Base-by-base conservation (phyloP, 176 grass and related monocot species). In the Zoysia japonica region DNA sequence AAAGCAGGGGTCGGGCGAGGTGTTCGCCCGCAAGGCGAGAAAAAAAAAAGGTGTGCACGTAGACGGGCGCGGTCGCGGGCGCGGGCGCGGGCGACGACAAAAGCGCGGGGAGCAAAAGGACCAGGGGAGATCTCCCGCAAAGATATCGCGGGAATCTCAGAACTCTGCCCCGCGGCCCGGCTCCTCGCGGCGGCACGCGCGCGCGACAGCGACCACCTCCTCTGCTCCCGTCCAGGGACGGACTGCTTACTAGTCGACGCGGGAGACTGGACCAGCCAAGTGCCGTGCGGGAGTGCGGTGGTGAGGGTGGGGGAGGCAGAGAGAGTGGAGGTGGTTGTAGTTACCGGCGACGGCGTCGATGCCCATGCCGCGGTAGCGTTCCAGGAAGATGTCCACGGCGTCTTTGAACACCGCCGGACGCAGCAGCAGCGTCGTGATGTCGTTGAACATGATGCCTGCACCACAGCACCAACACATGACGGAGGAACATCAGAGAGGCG, bases 381-480 rank as follows among this genome's bases (percentile, higher is more conserved):
- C 92, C 11, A 97, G 85, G 83, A 97, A 97, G 65, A 97, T 82
- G 82, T 97, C 92, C 5, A 89, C 62, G 54, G 89, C 90, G 83
- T 97, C 89, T 84, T 89, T 97, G 95, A 97, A 97, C 43, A 87
- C 95, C 7, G 64, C 66, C 2, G 92, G 92, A 13, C 69, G 71
- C 52, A 94, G 95, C 81, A 97, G 92, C 78, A 97, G 88, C 37
- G 95, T 88, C 5, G 95, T 97, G 83, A 97, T 97, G 87, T 97
- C 95, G 86, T 97, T 87, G 88, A 97, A 97, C 95, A 97, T 97
- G 83, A 97, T 97, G 80, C 92, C 95, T 97, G 85, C 49, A 57
- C 11, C 49, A 10, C 47, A 12, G 17, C 6, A 49, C 7, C n/a
- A 0, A 2, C 19, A 20, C 71, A 12, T 55, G 45, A 45, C 44